Evolutionary conservation across 257 asterid species (phyloP).

Genomic region (Gynochthodes officinalis): DNA sequence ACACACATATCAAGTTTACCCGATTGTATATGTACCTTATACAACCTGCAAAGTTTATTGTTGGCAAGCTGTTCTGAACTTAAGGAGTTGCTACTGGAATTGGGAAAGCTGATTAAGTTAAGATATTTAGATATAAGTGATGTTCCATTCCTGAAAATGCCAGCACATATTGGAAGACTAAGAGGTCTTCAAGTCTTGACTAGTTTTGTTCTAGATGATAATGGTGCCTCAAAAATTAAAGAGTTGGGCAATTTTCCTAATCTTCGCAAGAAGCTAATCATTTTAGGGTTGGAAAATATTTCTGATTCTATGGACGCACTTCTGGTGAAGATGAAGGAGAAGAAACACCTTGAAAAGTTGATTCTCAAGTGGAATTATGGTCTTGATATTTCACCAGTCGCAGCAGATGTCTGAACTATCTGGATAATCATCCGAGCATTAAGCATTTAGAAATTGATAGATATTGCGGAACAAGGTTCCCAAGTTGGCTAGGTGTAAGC

Average conservation of each 20-base stretch:
- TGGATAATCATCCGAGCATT: slow-evolving; percentile 33
- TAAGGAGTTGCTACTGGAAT: neutral
- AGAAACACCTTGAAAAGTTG: slow-evolving; percentile 11
- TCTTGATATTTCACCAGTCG: neutral
- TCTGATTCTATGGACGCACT: neutral
- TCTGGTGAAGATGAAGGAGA: neutral
- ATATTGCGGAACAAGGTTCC: slow-evolving; percentile 35
- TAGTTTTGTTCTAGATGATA: neutral
- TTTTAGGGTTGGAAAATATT: slow-evolving; percentile 17
- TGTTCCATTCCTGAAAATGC: neutral
- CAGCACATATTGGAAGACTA: neutral
- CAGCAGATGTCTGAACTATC: slow-evolving; percentile 34
- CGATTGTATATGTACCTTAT: neutral
- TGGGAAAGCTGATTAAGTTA: slow-evolving; percentile 19
- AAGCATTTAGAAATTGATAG: slow-evolving; percentile 26
- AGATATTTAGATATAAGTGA: neutral
- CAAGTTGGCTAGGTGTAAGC: slow-evolving; percentile 32
- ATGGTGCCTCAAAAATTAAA: slow-evolving; percentile 10
- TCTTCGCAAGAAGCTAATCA: neutral
- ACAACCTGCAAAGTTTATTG: slow-evolving; percentile 5
- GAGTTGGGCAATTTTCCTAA: slow-evolving; percentile 6
- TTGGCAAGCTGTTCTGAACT: neutral
- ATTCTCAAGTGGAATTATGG: neutral
- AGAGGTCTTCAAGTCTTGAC: neutral
- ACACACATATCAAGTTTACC: neutral